phyloP scores from a whole-genome alignment of 352 stramenopile genomes.

The Globisporangium spinosum region DNA sequence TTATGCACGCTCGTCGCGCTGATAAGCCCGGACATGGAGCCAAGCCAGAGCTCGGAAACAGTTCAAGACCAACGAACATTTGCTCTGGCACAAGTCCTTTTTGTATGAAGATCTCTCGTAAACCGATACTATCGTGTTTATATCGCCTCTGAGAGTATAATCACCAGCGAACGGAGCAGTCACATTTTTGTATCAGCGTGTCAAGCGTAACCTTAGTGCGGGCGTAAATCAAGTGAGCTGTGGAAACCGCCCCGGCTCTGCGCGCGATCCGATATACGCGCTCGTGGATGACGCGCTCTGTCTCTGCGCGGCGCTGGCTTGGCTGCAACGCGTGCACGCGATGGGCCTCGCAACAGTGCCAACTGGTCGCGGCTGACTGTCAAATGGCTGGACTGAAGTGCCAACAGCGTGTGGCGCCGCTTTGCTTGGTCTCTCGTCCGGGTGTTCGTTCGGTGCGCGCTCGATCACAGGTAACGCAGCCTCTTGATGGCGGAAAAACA shows the following conservation, averaged over 20 bases:
- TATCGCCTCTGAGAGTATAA: not conserved
- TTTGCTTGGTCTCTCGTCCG: not conserved
- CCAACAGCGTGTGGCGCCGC: not conserved
- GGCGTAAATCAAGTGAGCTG: constrained; percentile 8
- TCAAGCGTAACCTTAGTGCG: not conserved
- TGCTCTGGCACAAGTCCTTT: too few species aligned
- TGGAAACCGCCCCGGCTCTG: not conserved
- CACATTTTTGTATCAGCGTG: not conserved
- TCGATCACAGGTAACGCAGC: not conserved
- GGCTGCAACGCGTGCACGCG: not conserved
- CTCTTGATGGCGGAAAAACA: not conserved
- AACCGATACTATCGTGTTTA: too few species aligned
- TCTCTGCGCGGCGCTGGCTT: not conserved
- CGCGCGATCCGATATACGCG: not conserved
- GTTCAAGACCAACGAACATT: too few species aligned
- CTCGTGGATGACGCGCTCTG: not conserved
- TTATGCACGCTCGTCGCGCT: too few species aligned
- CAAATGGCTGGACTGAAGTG: not conserved
- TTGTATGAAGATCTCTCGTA: too few species aligned
- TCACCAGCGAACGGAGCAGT: not conserved
- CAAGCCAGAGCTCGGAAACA: too few species aligned
- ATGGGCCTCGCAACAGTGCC: not conserved
- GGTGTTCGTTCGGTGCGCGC: constrained; percentile 3
- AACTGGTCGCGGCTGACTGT: not conserved
- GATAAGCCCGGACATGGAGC: too few species aligned